Percentiles rank a stretch among this genome's conserved stretches.
Conservation (phyloP, 257 asterid genomes). For the Salvia hispanica region DNA sequence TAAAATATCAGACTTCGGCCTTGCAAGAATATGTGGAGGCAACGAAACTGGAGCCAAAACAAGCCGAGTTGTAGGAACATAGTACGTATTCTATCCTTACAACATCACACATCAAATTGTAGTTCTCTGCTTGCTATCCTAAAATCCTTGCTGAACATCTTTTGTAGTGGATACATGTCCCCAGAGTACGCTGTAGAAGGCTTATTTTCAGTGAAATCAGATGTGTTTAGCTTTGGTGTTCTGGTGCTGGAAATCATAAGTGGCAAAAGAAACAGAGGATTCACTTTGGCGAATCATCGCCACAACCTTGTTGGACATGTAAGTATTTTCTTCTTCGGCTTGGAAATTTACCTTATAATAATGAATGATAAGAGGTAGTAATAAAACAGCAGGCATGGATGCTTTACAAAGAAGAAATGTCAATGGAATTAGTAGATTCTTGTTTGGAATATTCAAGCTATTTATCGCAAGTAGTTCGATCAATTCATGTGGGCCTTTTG, state of each 20-base stretch:
- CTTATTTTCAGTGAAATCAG: not conserved
- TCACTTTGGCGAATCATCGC: not conserved
- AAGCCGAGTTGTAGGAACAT: constrained; percentile 38
- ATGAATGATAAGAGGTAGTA: no score
- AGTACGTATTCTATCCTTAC: constrained; percentile 22
- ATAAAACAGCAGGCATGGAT: no score
- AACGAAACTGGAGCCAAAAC: constrained; percentile 35
- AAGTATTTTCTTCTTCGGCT: not conserved
- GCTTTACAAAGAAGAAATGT: no score
- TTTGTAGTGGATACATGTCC: not conserved
- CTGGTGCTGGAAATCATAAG: not conserved
- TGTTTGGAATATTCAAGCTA: no score
- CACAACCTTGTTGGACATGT: not conserved
- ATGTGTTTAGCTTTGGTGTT: not conserved
- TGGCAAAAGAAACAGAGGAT: not conserved
- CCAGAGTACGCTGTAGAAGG: not conserved
- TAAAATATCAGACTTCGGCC: constrained; percentile 44
- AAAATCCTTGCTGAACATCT: not conserved
- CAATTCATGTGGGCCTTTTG: no score
- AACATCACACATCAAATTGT: not conserved
- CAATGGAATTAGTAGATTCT: no score
- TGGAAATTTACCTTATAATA: no score
- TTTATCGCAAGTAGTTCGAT: no score
- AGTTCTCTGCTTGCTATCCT: not conserved
- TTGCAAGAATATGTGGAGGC: constrained; percentile 26